These are phyloP conservation scores for Cutaneotrichosporon sp. DNA, from an alignment of 1,284 basidiomycete species.

Conservation along the genomic window DNA sequence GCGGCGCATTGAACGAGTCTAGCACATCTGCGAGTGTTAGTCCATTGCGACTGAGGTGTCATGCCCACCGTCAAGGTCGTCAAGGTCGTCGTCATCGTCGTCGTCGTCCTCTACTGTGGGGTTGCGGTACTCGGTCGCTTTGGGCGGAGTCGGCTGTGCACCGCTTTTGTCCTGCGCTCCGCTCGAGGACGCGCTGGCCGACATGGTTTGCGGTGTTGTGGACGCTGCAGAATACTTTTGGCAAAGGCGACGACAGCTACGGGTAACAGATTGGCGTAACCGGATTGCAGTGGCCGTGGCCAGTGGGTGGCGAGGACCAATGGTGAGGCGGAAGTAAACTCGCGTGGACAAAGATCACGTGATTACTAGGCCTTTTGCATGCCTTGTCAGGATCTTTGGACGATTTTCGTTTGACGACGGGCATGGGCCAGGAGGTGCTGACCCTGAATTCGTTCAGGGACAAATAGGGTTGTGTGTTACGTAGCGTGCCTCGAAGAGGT, in stretches of 20 bases:
- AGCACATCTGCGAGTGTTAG: conserved; percentile 38
- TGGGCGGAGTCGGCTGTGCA: not conserved
- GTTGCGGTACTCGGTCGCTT: conserved; percentile 13
- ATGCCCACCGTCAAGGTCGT: conserved; percentile 39
- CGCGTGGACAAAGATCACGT: no score
- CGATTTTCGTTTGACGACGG: no score
- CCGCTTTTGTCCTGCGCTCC: conserved; percentile 1
- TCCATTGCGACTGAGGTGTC: not conserved
- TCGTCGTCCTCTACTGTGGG: conserved; percentile 28
- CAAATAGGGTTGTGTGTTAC: no score
- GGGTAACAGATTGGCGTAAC: no score
- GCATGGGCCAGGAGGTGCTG: no score
- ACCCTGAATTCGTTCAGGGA: no score
- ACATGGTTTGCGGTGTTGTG: not conserved
- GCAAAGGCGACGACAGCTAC: not conserved
- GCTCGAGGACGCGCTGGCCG: conserved; percentile 1
- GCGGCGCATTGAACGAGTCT: conserved; percentile 36
- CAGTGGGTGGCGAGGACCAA: no score
- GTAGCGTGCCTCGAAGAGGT: not conserved
- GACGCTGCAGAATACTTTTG: not conserved
- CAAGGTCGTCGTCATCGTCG: conserved; percentile 43
- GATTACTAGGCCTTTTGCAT: no score
- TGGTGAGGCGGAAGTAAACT: no score
- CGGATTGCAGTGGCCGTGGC: no score
- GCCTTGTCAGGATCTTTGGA: no score